Evolutionary conservation across 2,329 filamentous ascomycete genomes (phyloP), one percentile per base, ranked within the genome.

Genomic region (Scleromitrula shiraiana): DNA sequence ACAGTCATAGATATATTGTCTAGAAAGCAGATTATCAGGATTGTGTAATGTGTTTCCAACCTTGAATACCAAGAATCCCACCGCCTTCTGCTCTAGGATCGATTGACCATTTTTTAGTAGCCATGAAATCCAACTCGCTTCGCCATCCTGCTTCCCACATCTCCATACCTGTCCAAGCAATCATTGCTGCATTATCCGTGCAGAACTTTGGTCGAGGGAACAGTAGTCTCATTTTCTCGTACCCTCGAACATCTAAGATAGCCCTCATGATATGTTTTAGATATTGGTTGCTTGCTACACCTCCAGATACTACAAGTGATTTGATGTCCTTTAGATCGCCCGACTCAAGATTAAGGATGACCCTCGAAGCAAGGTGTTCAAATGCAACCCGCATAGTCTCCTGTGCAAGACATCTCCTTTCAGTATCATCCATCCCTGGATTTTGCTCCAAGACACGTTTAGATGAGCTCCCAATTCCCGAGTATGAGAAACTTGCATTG

Each of bases 131-230:
- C 48, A 90, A 60, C 17, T 77, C 74, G 7, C 80, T 83, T 50
- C 71, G 67, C 73, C 79, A 90, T 0, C 91, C 90, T 1, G 77
- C 79, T 65, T 85, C 76, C 61, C 78, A 96, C 90, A 98, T 96
- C 68, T 97, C 90, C 56, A 90, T 76, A 0, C 85, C 93, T 1
- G 90, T 75, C 91, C 93, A 97, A 1, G 85, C 91, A 63, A 97
- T 90, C 93, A 98, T 98, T 40, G 89, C 88, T 10, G 93, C 93
- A 66, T 98, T 97, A 62, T 98, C 93, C 0, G 88, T 96, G 63
- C 93, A 97, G 45, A 91, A 73, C 35, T 74, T 71, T 8, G 78
- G 67, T 2, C 89, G 89, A n/a, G 93, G 91, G 47, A 84, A 85
- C 24, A 83, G 67, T 7, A 96, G 65, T 9, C 73, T 59, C 23